These are phyloP conservation scores for Auricularia sp. DNA, from an alignment of 768 basidiomycete genomes.

Conservation along the genomic window DNA sequence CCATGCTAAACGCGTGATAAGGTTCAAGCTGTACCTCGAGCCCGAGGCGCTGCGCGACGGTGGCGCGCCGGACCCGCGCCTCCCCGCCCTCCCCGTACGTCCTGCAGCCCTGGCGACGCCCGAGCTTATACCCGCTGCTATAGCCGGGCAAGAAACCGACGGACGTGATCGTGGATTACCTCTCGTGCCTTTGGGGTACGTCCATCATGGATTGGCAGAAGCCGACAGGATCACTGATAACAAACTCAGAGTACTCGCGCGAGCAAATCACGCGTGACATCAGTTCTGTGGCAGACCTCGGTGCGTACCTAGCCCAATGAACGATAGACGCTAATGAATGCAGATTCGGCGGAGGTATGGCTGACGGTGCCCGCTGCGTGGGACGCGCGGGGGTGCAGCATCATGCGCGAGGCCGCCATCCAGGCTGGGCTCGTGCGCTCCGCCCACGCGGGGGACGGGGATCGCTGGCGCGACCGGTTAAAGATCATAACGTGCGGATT, in stretches of 20 bases:
- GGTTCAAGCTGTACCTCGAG: constrained; percentile 84
- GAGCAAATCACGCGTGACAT: constrained; percentile 82
- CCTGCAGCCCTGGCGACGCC: background rate
- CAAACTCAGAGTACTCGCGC: constrained; percentile 53
- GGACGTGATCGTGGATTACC: constrained; percentile 76
- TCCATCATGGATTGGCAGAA: constrained; percentile 7
- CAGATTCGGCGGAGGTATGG: constrained; percentile 66
- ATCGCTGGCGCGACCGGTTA: constrained; percentile 71
- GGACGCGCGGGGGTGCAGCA: constrained; percentile 76
- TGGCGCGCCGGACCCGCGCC: constrained; percentile 58
- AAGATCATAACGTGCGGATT: constrained; percentile 58
- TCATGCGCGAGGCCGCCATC: constrained; percentile 81
- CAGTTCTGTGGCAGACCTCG: constrained; percentile 76
- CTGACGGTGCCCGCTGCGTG: constrained; percentile 85
- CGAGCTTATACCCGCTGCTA: constrained; percentile 6
- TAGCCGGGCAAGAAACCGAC: constrained; percentile 66
- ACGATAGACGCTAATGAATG: too few species aligned
- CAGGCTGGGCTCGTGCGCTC: constrained; percentile 69
- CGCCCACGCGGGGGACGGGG: constrained; percentile 53
- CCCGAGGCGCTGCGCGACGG: constrained; percentile 70
- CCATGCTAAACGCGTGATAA: constrained; percentile 8
- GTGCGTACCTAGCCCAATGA: too few species aligned
- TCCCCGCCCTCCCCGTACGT: constrained; percentile 70
- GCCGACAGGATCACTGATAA: too few species aligned
- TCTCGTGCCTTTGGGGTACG: constrained; percentile 58